Percentiles rank a stretch among this genome's conserved stretches.
phyloP scores from a whole-genome alignment of 2,329 filamentous ascomycete species.

The Phaeosphaeriaceae sp. region DNA sequence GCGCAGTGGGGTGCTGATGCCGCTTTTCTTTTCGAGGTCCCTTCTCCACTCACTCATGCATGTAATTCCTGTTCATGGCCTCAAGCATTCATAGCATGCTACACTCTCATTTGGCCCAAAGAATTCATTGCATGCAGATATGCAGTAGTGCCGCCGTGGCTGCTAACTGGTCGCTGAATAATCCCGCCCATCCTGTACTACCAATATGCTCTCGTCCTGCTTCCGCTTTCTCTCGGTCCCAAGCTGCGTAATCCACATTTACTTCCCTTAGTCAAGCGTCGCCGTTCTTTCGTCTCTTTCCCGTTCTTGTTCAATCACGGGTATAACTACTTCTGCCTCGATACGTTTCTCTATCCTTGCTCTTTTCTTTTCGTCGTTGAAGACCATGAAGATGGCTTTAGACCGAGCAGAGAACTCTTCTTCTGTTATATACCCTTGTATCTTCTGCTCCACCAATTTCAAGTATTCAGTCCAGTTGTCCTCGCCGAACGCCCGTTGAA shows the following conservation, averaged over 20 bases:
- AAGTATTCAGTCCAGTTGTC: conserved; percentile 25
- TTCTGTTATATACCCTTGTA: conserved; percentile 5
- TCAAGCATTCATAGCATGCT: background rate
- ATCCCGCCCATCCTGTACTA: background rate
- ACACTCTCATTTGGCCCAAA: background rate
- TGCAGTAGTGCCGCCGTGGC: background rate
- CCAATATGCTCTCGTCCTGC: background rate
- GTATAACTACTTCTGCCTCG: background rate
- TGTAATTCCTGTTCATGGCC: background rate
- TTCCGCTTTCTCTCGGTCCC: background rate
- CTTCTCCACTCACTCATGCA: background rate
- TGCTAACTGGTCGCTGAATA: background rate
- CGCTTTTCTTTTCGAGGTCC: background rate
- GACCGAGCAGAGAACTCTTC: conserved; percentile 6
- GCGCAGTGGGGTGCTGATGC: background rate
- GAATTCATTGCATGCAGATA: background rate
- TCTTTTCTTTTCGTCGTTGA: conserved; percentile 1
- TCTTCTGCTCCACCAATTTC: conserved; percentile 12
- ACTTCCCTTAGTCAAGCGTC: background rate
- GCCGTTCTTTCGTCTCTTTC: background rate
- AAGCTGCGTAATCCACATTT: background rate
- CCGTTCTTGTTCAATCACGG: background rate
- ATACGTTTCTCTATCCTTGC: conserved; percentile 13
- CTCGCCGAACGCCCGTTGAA: conserved; percentile 18
- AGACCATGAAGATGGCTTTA: conserved; percentile 12